A percentile compares a stretch with the other conserved stretches of the same genome.
phyloP scores from a whole-genome alignment of 2,329 filamentous ascomycete genomes.

The Claviceps quebecensis region DNA sequence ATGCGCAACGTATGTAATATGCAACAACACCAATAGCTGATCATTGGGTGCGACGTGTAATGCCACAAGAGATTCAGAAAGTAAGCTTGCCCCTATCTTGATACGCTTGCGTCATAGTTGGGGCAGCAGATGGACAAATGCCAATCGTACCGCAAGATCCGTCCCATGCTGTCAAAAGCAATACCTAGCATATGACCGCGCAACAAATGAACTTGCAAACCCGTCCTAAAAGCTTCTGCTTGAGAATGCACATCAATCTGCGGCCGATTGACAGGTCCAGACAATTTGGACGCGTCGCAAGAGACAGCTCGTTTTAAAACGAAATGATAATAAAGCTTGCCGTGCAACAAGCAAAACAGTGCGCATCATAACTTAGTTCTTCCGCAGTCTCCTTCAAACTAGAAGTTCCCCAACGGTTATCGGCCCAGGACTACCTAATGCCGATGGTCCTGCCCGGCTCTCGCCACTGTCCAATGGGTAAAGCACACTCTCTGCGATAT shows the following conservation, averaged over 20 bases:
- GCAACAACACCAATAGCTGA: too few relatives aligned
- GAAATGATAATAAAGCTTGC: not conserved
- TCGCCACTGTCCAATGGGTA: constrained; percentile 41
- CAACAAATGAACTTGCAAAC: not conserved
- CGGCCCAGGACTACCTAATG: constrained; percentile 30
- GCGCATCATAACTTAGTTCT: constrained; percentile 4
- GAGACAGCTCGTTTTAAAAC: too few relatives aligned
- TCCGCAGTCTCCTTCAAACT: constrained; percentile 39
- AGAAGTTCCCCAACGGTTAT: constrained; percentile 41
- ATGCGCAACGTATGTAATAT: too few relatives aligned
- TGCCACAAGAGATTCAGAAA: too few relatives aligned
- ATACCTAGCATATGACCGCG: not conserved
- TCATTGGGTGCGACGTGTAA: too few relatives aligned
- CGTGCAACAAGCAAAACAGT: not conserved
- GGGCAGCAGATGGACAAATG: too few relatives aligned
- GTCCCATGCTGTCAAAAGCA: not conserved
- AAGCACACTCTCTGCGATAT: constrained; percentile 52
- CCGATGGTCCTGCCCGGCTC: constrained; percentile 20
- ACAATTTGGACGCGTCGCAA: not conserved
- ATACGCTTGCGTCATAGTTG: too few relatives aligned
- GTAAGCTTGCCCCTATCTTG: too few relatives aligned
- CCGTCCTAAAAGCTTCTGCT: not conserved
- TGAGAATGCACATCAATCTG: not conserved
- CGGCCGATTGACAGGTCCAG: not conserved
- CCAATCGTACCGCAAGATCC: too few relatives aligned